Conservation (phyloP, 2,329 filamentous ascomycete species). For the Pseudogymnoascus sp. region DNA sequence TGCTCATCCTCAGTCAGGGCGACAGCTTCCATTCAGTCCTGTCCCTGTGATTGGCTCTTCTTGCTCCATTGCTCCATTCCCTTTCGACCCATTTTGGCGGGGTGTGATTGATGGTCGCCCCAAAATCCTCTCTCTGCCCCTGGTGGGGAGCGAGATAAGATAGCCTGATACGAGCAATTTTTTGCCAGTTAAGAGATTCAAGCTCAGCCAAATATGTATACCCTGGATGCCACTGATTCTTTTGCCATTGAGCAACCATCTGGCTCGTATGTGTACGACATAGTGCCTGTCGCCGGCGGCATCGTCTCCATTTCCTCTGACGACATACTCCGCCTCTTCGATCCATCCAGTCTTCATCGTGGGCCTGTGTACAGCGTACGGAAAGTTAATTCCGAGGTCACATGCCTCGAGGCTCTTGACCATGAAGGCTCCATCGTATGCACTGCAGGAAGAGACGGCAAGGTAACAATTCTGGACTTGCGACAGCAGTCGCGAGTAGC, state of each 20-base stretch:
- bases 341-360: constrained; percentile 47
- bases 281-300: constrained; percentile 27
- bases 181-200: not conserved
- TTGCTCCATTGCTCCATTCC: not conserved
- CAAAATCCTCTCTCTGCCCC: not conserved
- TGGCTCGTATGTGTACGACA: constrained; percentile 38
- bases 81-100: not conserved
- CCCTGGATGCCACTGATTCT: constrained; percentile 19
- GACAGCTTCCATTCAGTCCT: not conserved
- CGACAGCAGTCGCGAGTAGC: constrained; percentile 28
- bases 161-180: constrained; percentile 4
- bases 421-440: constrained; percentile 47
- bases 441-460: constrained; percentile 66
- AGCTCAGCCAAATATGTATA: constrained; percentile 25
- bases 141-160: constrained; percentile 6
- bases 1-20: not conserved
- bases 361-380: constrained; percentile 41
- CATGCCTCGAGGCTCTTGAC: constrained; percentile 51
- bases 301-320: constrained; percentile 55
- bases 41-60: not conserved
- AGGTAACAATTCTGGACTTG: constrained; percentile 59
- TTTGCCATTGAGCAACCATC: constrained; percentile 23
- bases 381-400: constrained; percentile 55
- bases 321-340: constrained; percentile 59
- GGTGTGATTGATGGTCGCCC: constrained; percentile 1